These are phyloP conservation scores for Pneumocystis wakefieldiae DNA, from an alignment of 1,139 yeast genomes.

Conservation along the genomic window DNA sequence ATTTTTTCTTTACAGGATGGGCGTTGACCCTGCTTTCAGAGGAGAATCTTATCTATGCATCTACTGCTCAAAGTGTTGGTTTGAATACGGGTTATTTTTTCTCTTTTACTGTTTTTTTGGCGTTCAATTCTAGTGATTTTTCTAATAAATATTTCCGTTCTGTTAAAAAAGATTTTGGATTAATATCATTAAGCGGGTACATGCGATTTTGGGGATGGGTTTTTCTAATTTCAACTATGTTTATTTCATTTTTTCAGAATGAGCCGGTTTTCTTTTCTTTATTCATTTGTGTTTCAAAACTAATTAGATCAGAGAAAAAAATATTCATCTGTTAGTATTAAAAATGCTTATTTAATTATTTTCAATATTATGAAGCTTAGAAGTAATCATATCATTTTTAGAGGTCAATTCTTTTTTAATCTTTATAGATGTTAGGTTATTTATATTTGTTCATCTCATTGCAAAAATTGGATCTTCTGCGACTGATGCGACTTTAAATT, in stretches of 20 bases:
- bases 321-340: slow-evolving; percentile 23
- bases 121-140: slow-evolving; percentile 82
- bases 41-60: slow-evolving; percentile 75
- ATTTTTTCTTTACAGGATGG: slow-evolving; percentile 34
- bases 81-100: slow-evolving; percentile 83
- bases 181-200: slow-evolving; percentile 60
- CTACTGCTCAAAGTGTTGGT: slow-evolving; percentile 95
- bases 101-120: slow-evolving; percentile 79
- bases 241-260: slow-evolving; percentile 25
- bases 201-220: slow-evolving; percentile 63
- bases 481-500: slow-evolving; percentile 87
- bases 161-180: slow-evolving; percentile 46
- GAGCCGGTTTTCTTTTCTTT: slow-evolving; percentile 10
- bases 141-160: slow-evolving; percentile 68
- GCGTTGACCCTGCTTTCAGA: slow-evolving; percentile 75
- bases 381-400: background rate
- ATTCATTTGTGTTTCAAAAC: background rate
- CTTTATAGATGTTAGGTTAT: slow-evolving; percentile 43
- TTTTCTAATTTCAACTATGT: slow-evolving; percentile 51
- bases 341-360: slow-evolving; percentile 59
- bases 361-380: slow-evolving; percentile 51
- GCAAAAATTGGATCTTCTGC: slow-evolving; percentile 91
- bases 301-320: slow-evolving; percentile 6
- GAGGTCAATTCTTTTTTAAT: background rate
- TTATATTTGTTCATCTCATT: slow-evolving; percentile 58